phyloP scores from a whole-genome alignment of 345 rosid genomes.

The Acer negundo region DNA sequence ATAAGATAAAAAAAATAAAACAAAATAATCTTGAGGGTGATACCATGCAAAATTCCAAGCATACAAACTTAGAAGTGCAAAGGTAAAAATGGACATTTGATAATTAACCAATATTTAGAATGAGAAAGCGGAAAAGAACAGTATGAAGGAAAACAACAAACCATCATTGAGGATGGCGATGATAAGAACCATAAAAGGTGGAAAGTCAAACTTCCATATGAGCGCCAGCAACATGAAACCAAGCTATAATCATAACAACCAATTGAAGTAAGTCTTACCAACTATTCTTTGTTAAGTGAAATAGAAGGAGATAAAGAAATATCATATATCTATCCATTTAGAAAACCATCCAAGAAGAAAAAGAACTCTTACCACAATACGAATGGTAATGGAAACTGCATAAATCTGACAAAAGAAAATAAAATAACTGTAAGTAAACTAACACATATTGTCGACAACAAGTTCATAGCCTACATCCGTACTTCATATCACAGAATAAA shows the following conservation, averaged over 20 bases:
- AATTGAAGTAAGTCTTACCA: conserved; percentile 3
- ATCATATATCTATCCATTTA: not conserved
- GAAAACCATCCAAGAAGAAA: not conserved
- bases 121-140: conserved; percentile 2
- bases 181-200: conserved; percentile 99
- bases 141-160: conserved; percentile 33
- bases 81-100: not conserved
- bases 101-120: not conserved
- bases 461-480: not conserved
- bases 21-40: not conserved
- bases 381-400: conserved; percentile 97
- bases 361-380: conserved; percentile 81
- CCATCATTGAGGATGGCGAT: conserved; percentile 98
- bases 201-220: conserved; percentile 96
- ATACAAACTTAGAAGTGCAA: conserved; percentile 7
- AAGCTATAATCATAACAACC: conserved; percentile 53
- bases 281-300: not conserved
- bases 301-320: not conserved
- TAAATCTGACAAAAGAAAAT: conserved; percentile 64
- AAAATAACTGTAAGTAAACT: conserved; percentile 18
- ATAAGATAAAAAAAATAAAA: not conserved
- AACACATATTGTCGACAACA: not conserved
- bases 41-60: not conserved
- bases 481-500: not conserved
- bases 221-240: conserved; percentile 98